Conservation (phyloP, 176 grass and related monocot species). For the Leersia perrieri region DNA sequence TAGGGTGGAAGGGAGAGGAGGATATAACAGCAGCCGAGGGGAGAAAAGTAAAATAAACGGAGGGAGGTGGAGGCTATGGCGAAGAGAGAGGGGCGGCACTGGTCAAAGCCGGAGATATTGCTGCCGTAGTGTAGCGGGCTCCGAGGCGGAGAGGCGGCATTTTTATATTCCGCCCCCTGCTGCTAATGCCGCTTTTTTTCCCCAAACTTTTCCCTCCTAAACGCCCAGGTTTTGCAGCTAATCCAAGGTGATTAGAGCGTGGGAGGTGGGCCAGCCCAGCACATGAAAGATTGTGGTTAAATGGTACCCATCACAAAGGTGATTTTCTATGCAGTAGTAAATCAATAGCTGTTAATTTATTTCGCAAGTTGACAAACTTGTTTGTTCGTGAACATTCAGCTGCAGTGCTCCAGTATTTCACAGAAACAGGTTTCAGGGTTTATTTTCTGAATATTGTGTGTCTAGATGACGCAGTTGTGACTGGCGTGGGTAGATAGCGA, state of each 20-base stretch:
- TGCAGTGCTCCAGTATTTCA: background rate
- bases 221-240: too few species aligned
- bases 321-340: background rate
- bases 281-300: background rate
- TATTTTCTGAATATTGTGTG: background rate
- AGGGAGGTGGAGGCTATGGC: background rate
- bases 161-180: slow-evolving; percentile 35
- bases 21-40: slow-evolving; percentile 34
- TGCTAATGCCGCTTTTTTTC: background rate
- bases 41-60: slow-evolving; percentile 22
- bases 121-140: slow-evolving; percentile 61
- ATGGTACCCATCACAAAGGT: background rate
- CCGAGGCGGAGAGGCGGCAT: background rate
- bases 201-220: background rate
- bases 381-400: background rate
- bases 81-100: slow-evolving; percentile 34
- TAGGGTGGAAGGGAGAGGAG: background rate
- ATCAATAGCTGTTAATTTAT: background rate
- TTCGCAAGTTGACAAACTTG: background rate
- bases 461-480: background rate
- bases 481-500: background rate
- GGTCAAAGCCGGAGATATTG: slow-evolving; percentile 63
- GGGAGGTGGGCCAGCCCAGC: background rate
- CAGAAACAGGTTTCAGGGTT: background rate
- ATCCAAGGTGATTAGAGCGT: background rate